A percentile compares a stretch with the other conserved stretches of the same genome.
phyloP scores from a whole-genome alignment of 495 filamentous ascomycete genomes.

The Haplographium delicatum region DNA sequence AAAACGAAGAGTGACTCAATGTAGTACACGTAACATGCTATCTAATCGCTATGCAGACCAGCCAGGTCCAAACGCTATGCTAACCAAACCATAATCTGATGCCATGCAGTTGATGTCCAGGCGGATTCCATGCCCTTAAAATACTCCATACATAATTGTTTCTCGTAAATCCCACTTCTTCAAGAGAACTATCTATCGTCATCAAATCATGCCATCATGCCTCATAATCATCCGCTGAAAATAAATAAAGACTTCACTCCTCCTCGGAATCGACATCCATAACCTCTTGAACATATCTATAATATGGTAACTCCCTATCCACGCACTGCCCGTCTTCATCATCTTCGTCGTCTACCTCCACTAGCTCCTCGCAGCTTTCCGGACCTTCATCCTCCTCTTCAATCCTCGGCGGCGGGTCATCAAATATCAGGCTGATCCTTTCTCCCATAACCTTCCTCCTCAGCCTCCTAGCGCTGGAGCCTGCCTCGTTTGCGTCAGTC shows the following conservation, averaged over 20 bases:
- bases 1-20: too few species aligned
- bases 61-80: slow-evolving; percentile 15
- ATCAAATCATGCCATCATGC: slow-evolving; percentile 16
- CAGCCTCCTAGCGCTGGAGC: slow-evolving; percentile 40
- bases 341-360: slow-evolving; percentile 30
- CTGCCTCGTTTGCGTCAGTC: slow-evolving; percentile 31
- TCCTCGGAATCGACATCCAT: slow-evolving; percentile 28
- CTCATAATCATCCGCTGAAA: slow-evolving; percentile 2
- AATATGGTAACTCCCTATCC: slow-evolving; percentile 42
- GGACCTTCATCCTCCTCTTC: slow-evolving; percentile 45
- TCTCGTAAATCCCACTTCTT: background rate
- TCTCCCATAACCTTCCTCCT: slow-evolving; percentile 40
- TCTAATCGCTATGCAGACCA: slow-evolving; percentile 11
- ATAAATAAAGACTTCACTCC: too few species aligned
- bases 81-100: background rate
- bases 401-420: slow-evolving; percentile 44
- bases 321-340: slow-evolving; percentile 16
- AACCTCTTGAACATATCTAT: slow-evolving; percentile 38
- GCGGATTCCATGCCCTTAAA: too few species aligned
- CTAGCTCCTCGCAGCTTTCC: slow-evolving; percentile 42
- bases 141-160: too few species aligned
- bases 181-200: background rate
- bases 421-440: slow-evolving; percentile 43
- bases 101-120: slow-evolving; percentile 17
- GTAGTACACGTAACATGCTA: slow-evolving; percentile 4